Evolutionary conservation across 208 protist genomes (phyloP).

Genomic region (Leishmania turanica): DNA sequence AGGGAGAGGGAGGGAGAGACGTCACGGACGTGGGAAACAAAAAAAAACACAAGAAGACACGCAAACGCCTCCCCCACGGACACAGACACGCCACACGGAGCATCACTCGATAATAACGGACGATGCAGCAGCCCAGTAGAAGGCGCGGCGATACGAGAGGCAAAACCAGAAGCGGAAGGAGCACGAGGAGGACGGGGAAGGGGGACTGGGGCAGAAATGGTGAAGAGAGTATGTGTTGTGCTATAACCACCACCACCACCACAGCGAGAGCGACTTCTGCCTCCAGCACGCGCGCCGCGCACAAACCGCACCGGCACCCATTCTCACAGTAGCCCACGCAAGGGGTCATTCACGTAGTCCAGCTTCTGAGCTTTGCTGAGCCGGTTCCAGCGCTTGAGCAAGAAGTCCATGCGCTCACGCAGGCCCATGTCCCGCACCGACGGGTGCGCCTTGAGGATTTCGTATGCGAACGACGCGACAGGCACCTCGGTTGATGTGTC

Average conservation of each 20-base stretch:
- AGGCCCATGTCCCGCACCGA: constrained; percentile 84
- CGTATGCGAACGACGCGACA: constrained; percentile 83
- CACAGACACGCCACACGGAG: background rate
- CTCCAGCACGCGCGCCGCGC: background rate
- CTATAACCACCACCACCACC: background rate
- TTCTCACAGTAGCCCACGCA: constrained; percentile 76
- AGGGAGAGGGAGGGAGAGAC: background rate
- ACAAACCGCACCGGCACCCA: background rate
- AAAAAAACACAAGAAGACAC: background rate
- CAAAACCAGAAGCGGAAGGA: background rate
- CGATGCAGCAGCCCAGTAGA: background rate
- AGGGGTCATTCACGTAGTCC: constrained; percentile 77
- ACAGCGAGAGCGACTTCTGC: background rate
- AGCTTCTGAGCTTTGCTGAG: constrained; percentile 64
- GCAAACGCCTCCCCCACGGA: background rate
- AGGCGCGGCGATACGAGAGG: background rate
- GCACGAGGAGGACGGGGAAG: background rate
- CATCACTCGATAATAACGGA: background rate
- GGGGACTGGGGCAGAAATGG: background rate
- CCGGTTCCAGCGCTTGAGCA: constrained; percentile 70
- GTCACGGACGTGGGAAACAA: background rate
- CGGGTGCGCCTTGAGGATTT: constrained; percentile 80
- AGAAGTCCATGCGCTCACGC: constrained; percentile 88
- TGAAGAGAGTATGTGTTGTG: background rate
- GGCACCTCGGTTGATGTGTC: constrained; percentile 82